Conservation (phyloP, 306 rosid species). For the Rosa multiflora region DNA sequence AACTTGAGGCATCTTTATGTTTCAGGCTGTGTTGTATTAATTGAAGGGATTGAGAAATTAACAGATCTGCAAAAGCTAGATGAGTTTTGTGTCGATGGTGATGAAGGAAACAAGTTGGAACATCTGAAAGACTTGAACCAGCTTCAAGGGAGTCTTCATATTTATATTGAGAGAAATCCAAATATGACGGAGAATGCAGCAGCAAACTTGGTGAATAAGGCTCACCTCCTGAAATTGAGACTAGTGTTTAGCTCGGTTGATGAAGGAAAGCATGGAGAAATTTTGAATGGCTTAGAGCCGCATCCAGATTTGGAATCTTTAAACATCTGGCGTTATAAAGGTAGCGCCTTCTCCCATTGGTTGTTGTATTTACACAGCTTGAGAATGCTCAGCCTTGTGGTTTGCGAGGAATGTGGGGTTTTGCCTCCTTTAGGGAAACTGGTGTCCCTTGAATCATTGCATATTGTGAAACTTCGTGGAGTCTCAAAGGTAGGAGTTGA, state of each 20-base stretch:
- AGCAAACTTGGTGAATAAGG: not conserved
- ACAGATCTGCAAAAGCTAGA: not conserved
- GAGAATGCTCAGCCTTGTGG: not conserved
- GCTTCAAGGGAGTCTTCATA: not conserved
- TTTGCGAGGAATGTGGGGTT: not conserved
- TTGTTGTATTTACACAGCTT: not conserved
- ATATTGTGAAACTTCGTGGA: too few species aligned
- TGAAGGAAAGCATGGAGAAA: too few species aligned
- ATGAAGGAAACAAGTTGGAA: not conserved
- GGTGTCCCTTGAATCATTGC: not conserved
- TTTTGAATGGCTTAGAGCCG: slow-evolving; percentile 1
- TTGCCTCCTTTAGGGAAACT: not conserved
- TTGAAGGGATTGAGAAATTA: not conserved
- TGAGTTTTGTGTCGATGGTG: rapidly evolving
- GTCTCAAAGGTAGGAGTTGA: not conserved
- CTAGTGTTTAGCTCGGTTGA: not conserved
- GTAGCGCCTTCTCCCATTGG: slow-evolving; percentile 4
- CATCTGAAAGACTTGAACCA: not conserved
- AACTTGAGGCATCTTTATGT: not conserved
- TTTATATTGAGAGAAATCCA: rapidly evolving
- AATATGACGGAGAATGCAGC: not conserved
- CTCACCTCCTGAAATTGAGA: not conserved
- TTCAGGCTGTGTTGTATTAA: too few species aligned
- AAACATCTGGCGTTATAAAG: rapidly evolving
- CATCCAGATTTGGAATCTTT: not conserved